These are phyloP conservation scores for Elsinoe batatas DNA, from an alignment of 2,329 filamentous ascomycete genomes.

Conservation along the genomic window DNA sequence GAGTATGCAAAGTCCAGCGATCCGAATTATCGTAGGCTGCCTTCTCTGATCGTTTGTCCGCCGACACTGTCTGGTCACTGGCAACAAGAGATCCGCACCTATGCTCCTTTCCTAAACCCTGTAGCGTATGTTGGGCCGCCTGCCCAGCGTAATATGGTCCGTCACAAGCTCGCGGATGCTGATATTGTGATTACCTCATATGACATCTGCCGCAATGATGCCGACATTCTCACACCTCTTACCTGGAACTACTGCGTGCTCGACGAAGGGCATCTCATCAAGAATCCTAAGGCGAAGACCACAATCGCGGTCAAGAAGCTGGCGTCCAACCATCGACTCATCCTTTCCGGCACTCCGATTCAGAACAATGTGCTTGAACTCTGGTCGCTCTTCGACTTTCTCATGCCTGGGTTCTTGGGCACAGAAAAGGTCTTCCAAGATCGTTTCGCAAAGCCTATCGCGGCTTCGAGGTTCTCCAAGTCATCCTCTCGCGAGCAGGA, in stretches of 20 bases:
- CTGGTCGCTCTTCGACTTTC: constrained; percentile 96
- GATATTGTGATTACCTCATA: constrained; percentile 97
- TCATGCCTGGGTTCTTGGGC: constrained; percentile 97
- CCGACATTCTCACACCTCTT: constrained; percentile 69
- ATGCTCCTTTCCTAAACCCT: constrained; percentile 85
- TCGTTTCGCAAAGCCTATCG: constrained; percentile 88
- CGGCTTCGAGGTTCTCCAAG: constrained; percentile 88
- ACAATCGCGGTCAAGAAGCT: constrained; percentile 86
- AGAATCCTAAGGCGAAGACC: constrained; percentile 96
- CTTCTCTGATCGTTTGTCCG: constrained; percentile 90
- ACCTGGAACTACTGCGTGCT: constrained; percentile 97
- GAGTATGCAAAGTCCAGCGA: constrained; percentile 77
- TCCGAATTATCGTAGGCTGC: constrained; percentile 66
- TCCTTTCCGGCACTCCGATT: constrained; percentile 92
- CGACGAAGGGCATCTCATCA: constrained; percentile 96
- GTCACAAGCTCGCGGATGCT: constrained; percentile 59
- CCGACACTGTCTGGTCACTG: constrained; percentile 95
- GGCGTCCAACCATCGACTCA: constrained; percentile 84
- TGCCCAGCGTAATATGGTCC: constrained; percentile 62
- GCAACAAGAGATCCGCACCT: constrained; percentile 95
- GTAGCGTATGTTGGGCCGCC: constrained; percentile 88
- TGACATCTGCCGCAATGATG: constrained; percentile 93
- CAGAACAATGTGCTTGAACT: constrained; percentile 96
- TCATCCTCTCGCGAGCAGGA: constrained; percentile 98
- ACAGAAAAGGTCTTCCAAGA: constrained; percentile 96